phyloP scores from a whole-genome alignment of 2,329 filamentous ascomycete genomes.

The Rutstroemia sp. region DNA sequence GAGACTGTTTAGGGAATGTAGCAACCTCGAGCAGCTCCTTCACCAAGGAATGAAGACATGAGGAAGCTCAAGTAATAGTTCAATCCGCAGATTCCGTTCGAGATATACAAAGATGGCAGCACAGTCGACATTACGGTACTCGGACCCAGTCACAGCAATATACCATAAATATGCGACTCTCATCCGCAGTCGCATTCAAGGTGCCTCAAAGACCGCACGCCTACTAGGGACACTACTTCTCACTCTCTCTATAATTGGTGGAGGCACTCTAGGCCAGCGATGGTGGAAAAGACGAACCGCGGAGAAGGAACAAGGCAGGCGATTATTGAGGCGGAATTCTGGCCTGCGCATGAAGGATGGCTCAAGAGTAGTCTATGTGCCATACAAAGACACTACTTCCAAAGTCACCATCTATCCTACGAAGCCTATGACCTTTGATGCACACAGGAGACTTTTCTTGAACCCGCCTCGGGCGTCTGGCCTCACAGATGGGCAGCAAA shows the following conservation, averaged over 20 bases:
- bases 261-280: constrained; percentile 69
- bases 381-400: constrained; percentile 78
- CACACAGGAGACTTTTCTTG: constrained; percentile 85
- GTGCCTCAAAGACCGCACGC: constrained; percentile 62
- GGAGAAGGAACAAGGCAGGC: constrained; percentile 75
- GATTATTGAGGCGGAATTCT: constrained; percentile 83
- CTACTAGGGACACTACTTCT: constrained; percentile 72
- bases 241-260: constrained; percentile 68
- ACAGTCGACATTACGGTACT: constrained; percentile 74
- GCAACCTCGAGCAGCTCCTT: background rate
- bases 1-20: constrained; percentile 1
- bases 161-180: constrained; percentile 51
- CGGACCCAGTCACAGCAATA: constrained; percentile 60
- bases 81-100: background rate
- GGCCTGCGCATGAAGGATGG: constrained; percentile 92
- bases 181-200: constrained; percentile 47
- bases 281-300: constrained; percentile 67
- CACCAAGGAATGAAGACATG: constrained; percentile 3
- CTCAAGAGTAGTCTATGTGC: constrained; percentile 88
- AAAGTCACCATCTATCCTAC: constrained; percentile 89
- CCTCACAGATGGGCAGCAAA: constrained; percentile 56
- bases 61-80: constrained; percentile 3
- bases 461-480: constrained; percentile 82
- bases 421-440: constrained; percentile 91
- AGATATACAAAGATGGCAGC: constrained; percentile 58